A percentile compares a stretch with the other conserved stretches of the same genome.
phyloP scores from a whole-genome alignment of 2,329 filamentous ascomycete genomes.

The Emmonsiellopsis sp. region DNA sequence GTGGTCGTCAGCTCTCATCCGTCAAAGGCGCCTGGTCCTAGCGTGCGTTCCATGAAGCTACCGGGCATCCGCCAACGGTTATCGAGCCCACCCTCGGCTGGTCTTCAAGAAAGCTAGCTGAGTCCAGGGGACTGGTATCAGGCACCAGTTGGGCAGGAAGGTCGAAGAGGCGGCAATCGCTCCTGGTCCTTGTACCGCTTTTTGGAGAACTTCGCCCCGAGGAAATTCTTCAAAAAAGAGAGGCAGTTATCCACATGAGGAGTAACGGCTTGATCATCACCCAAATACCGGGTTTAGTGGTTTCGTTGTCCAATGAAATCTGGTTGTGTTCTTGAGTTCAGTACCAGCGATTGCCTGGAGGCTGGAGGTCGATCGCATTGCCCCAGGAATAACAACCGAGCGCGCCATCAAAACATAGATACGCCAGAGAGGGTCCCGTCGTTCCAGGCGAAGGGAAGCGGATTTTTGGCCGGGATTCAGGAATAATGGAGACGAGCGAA shows the following conservation, averaged over 20 bases:
- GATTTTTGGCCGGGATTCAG: background rate
- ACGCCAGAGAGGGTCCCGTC: background rate
- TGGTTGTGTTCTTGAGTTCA: too few species aligned
- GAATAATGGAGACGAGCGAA: too few species aligned
- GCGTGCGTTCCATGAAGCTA: too few species aligned
- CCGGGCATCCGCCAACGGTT: too few species aligned
- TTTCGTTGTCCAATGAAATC: too few species aligned
- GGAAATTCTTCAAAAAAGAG: background rate
- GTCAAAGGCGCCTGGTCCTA: too few species aligned
- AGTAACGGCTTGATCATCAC: background rate
- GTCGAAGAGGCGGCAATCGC: background rate
- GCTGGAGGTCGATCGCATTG: too few species aligned
- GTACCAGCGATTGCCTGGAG: too few species aligned
- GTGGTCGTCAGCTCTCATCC: too few species aligned
- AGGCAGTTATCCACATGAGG: background rate
- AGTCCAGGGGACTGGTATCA: constrained; percentile 1
- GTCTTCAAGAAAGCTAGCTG: background rate
- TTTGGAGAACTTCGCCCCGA: background rate
- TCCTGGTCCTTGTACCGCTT: background rate
- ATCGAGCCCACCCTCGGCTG: background rate
- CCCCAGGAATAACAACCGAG: too few species aligned
- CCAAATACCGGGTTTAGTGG: too few species aligned
- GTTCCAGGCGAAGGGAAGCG: background rate
- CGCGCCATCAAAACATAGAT: too few species aligned
- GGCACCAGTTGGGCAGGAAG: background rate